phyloP scores from a whole-genome alignment of 2,329 filamentous ascomycete genomes.

The Botrytis deweyae region DNA sequence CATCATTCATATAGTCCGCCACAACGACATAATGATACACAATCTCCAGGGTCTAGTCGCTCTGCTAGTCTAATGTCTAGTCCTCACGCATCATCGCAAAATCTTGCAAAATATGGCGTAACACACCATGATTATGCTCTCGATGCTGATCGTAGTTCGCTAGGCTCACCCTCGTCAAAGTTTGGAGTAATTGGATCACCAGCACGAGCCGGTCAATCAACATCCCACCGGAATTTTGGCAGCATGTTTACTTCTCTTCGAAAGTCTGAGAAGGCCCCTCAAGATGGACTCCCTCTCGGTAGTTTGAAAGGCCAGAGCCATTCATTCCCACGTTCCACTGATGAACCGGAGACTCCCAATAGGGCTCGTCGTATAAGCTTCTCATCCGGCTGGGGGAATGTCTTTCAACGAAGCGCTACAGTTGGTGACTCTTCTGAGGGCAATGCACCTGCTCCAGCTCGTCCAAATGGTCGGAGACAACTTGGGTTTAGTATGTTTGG shows the following conservation, averaged over 20 bases:
- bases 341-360: slow-evolving; percentile 53
- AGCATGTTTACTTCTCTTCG: slow-evolving; percentile 58
- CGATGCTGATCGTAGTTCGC: slow-evolving; percentile 34
- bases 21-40: slow-evolving; percentile 48
- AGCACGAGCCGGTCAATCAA: slow-evolving; percentile 43
- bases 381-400: slow-evolving; percentile 50
- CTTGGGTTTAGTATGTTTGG: slow-evolving; percentile 48
- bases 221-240: slow-evolving; percentile 47
- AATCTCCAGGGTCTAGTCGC: slow-evolving; percentile 58
- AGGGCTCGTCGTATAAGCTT: slow-evolving; percentile 57
- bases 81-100: slow-evolving; percentile 59
- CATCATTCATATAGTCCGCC: slow-evolving; percentile 42
- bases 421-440: slow-evolving; percentile 33
- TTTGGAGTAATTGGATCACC: slow-evolving; percentile 38
- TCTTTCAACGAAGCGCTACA: slow-evolving; percentile 40
- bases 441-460: slow-evolving; percentile 38
- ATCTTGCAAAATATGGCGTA: slow-evolving; percentile 52
- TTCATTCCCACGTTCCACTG: slow-evolving; percentile 67
- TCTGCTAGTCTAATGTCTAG: slow-evolving; percentile 60
- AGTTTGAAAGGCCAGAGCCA: slow-evolving; percentile 74
- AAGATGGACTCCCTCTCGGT: slow-evolving; percentile 64
- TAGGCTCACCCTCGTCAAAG: slow-evolving; percentile 34
- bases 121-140: slow-evolving; percentile 31
- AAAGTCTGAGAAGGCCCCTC: slow-evolving; percentile 53
- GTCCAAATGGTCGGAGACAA: slow-evolving; percentile 32